Evolutionary conservation across 345 rosid species (phyloP), one percentile per base, ranked within the genome.

Genomic region (Pugionium dolabratum): DNA sequence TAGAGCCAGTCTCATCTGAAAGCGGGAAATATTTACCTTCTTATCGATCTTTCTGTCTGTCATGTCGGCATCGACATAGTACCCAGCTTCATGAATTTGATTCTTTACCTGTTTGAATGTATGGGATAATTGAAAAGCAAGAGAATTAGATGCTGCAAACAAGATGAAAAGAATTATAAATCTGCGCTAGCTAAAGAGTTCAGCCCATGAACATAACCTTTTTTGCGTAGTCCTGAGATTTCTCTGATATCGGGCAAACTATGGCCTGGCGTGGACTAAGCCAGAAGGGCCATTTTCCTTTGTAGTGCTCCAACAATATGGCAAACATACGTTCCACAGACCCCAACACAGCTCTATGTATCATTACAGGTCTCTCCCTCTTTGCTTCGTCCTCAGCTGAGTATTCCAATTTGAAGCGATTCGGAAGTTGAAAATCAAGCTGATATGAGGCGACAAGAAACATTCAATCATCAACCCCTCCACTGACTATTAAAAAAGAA

Each of bases 241-340:
- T 94, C 81, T 81, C 85, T 55, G 99, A 94, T 5, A 91, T 93
- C 9, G 95, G 88, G 77, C 99, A 94, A 65, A 94, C 95, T 81
- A 94, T 91, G 58, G 96, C 96, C 74, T 94, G 99, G 53, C 97
- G 93, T 0, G 99, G 99, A 78, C 97, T 94, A 28, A 94, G 88
- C 99, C 99, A 94, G 74, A 94, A 88, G 27, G 97, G 99, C 99
- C 97, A 94, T 70, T 94, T 94, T 59, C 97, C 96, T 81, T 94
- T 85, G 84, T 87, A 91, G 73, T 90, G 99, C 76, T 94, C 96
- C 81, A 94, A 71, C 39, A 94, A 67, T 69, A 94, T 86, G 40
- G 97, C 96, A 80, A 94, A 76, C 92, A 94, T 94, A 27, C 97
- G 88, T 76, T 94, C 99, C 61, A 90, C 91, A 48, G 99, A 94